Conservation (phyloP, 352 stramenopile species). For the Globisporangium cylindrosporum region DNA sequence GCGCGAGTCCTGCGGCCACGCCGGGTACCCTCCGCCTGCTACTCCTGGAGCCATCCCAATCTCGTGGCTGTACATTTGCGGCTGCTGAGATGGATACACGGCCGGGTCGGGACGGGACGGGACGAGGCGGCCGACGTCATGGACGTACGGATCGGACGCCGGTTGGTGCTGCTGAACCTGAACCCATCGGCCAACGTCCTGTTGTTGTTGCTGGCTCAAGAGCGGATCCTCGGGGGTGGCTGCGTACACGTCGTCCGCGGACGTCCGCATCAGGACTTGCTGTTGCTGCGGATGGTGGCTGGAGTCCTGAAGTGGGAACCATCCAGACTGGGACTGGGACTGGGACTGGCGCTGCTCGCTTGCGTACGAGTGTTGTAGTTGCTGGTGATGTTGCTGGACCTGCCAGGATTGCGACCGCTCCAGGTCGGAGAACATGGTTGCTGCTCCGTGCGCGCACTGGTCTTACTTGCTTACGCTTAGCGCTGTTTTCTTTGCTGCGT, state of each 20-base stretch:
- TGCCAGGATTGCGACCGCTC: slow-evolving; percentile 14
- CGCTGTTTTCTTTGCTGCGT: background rate
- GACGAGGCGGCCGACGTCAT: slow-evolving; percentile 7
- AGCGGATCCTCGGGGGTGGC: background rate
- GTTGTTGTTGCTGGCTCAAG: background rate
- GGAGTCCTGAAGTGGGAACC: slow-evolving; percentile 47
- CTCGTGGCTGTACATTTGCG: background rate
- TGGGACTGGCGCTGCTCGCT: slow-evolving; percentile 17
- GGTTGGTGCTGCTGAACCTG: background rate
- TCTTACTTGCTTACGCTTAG: background rate
- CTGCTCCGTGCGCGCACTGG: background rate
- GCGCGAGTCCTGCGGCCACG: slow-evolving; percentile 6
- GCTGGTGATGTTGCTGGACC: slow-evolving; percentile 9
- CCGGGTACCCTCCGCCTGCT: background rate
- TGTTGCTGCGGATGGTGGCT: slow-evolving; percentile 8
- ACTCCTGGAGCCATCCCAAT: background rate
- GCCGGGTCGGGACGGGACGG: slow-evolving; percentile 1
- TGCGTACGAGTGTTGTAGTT: slow-evolving; percentile 14
- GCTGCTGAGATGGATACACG: slow-evolving; percentile 5
- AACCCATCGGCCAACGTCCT: slow-evolving; percentile 1
- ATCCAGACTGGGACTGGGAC: slow-evolving; percentile 20
- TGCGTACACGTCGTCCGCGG: background rate
- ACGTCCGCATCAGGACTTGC: background rate
- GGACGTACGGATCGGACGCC: slow-evolving; percentile 1
- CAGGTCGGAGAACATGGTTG: slow-evolving; percentile 9